phyloP scores from a whole-genome alignment of 805 yeast genomes.

The Lachancea meyersii region DNA sequence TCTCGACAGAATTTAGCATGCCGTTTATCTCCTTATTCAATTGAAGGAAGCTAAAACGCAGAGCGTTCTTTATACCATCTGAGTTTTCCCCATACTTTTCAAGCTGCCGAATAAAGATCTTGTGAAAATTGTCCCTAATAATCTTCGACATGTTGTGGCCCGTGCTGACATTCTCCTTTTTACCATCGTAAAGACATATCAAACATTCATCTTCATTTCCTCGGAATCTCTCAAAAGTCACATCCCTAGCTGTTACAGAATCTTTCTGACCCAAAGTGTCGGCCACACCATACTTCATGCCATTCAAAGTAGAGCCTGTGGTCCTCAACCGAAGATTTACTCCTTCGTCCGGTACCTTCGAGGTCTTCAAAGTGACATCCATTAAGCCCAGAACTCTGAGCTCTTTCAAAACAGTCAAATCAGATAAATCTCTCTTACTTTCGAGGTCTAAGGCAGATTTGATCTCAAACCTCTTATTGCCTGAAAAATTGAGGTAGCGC shows the following conservation, averaged over 20 bases:
- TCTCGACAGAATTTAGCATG: conserved; percentile 43
- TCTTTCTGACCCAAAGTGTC: conserved; percentile 71
- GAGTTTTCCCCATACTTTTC: conserved; percentile 35
- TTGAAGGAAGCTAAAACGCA: conserved; percentile 72
- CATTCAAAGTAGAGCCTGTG: conserved; percentile 71
- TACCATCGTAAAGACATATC: conserved; percentile 82
- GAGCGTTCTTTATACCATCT: conserved; percentile 60
- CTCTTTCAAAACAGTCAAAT: conserved; percentile 66
- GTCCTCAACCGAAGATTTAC: conserved; percentile 82
- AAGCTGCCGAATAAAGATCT: conserved; percentile 50
- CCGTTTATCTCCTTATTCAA: conserved; percentile 75
- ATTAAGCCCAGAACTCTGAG: conserved; percentile 76
- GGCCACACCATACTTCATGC: conserved; percentile 83
- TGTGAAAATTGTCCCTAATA: conserved; percentile 63
- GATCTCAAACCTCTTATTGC: conserved; percentile 87
- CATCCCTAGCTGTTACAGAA: conserved; percentile 68
- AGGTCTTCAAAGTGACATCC: conserved; percentile 90
- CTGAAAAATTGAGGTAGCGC: conserved; percentile 81
- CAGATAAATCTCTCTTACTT: conserved; percentile 43
- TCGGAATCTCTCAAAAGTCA: conserved; percentile 79
- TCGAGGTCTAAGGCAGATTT: conserved; percentile 49
- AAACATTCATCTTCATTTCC: conserved; percentile 79
- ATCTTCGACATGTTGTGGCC: conserved; percentile 66
- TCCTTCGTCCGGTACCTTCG: conserved; percentile 82
- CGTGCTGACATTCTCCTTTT: conserved; percentile 42